Evolutionary conservation across 139 green algal species (phyloP), one percentile per base, ranked within the genome.

Genomic region (Limnomonas spitsbergensis): DNA sequence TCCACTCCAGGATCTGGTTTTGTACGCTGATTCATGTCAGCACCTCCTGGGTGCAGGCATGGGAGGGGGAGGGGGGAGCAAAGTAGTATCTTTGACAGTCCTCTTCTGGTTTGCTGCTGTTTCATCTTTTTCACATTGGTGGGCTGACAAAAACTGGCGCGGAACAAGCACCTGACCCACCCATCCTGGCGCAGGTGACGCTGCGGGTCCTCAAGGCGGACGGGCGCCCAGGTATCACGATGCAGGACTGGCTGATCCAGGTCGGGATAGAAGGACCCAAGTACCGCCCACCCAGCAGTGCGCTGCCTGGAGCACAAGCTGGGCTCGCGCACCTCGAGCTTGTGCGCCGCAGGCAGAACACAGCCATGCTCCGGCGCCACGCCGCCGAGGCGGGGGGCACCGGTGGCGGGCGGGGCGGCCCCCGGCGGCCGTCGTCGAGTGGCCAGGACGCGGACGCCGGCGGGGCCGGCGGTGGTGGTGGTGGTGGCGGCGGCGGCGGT

Each of bases 221-320:
- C 56, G 88, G 83, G 14, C 39, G 29, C 38, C 84, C 86, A 0
- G 88, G 92, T 26, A 79, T 83, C 0, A 94, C 92, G 4, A 85
- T 96, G 72, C 84, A 88, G 0, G 92, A 96, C 53, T 96, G 92
- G 90, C 85, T 97, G 69, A 52, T 91, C 1, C 66, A 89, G 26
- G 68, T 78, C 37, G 92, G 92, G 4, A 78, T 93, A 31, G 91
- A 96, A n/a, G 78, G 67, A 27, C 79, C 90, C 54, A 61, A 79
- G 52, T 14, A 3, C 40, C 53, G 32, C 9, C 32, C 34, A 29
- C 32, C 3, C 47, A 29, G 14, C 14, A 29, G 14, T 29, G 47
- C 14, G 20, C 47, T 61, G 47, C 47, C 47, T 61, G 47, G 47
- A 61, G 14, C 47, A 14, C 47, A 14, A 20, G 47, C 47, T 27